Percentiles rank a stretch among this genome's conserved stretches.
Evolutionary conservation across 306 rosid species (phyloP).

Genomic region (Rosa persica): DNA sequence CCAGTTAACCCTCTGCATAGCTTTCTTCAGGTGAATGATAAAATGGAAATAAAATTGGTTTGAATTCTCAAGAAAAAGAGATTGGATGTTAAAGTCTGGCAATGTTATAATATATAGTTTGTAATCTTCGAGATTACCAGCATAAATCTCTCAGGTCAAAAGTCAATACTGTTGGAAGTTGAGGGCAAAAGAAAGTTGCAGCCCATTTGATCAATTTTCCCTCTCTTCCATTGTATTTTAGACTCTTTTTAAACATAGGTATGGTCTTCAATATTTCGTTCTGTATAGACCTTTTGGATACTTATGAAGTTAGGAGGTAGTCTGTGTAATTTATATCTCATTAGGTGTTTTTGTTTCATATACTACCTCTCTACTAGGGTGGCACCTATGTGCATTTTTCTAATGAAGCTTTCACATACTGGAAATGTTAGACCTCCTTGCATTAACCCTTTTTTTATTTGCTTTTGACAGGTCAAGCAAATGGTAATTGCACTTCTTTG

Average conservation of each 20-base stretch:
- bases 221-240: neutral
- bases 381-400: neutral
- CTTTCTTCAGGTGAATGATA: neutral
- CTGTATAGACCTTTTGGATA: neutral
- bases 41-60: neutral
- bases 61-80: neutral
- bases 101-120: neutral
- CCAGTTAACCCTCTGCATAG: neutral
- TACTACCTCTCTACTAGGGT: neutral
- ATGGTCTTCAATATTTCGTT: neutral
- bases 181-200: neutral
- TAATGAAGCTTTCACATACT: neutral
- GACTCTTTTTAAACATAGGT: neutral
- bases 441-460: neutral
- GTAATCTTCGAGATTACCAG: neutral
- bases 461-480: conserved; percentile 65
- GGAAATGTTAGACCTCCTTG: neutral
- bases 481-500: conserved; percentile 87
- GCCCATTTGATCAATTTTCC: neutral
- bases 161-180: neutral
- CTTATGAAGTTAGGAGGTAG: neutral
- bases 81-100: neutral
- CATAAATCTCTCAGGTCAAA: neutral
- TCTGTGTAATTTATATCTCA: neutral
- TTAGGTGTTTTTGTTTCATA: neutral